These are phyloP conservation scores for Prorocentrum cordatum DNA, from an alignment of 169 alveolate species.

Conservation along the genomic window DNA sequence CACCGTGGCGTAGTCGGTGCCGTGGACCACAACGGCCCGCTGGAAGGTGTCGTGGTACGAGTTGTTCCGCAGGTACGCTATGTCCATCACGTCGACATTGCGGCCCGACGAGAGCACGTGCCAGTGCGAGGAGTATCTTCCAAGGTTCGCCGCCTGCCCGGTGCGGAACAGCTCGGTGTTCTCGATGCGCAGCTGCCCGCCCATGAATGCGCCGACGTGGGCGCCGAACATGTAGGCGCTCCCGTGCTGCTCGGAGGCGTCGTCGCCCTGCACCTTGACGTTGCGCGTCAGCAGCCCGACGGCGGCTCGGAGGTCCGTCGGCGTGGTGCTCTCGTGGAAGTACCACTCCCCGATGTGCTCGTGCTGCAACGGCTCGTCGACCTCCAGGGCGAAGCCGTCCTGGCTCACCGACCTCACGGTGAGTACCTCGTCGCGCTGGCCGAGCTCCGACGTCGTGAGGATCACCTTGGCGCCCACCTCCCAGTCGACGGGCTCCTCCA, in stretches of 20 bases:
- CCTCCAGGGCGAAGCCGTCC: slow-evolving; percentile 9
- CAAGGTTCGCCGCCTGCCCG: too few relatives aligned
- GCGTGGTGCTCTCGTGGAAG: slow-evolving; percentile 27
- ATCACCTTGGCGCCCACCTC: not conserved
- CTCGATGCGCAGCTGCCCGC: slow-evolving; percentile 58
- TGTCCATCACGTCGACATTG: not conserved
- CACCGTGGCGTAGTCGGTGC: slow-evolving; percentile 32
- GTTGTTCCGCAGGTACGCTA: slow-evolving; percentile 43
- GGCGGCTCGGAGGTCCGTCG: slow-evolving; percentile 44
- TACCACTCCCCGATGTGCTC: slow-evolving; percentile 64
- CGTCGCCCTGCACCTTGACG: slow-evolving; percentile 3
- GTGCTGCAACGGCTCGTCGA: slow-evolving; percentile 13
- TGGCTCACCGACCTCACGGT: too few relatives aligned
- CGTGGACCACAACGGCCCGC: slow-evolving; percentile 64
- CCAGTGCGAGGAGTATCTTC: not conserved
- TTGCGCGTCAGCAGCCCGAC: slow-evolving; percentile 33
- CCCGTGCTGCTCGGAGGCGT: slow-evolving; percentile 7
- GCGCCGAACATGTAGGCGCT: slow-evolving; percentile 1
- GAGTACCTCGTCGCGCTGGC: too few relatives aligned
- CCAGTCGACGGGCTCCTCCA: not conserved
- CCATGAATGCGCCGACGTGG: slow-evolving; percentile 53
- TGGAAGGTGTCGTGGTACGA: slow-evolving; percentile 60
- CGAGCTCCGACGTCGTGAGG: not conserved
- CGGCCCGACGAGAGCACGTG: not conserved
- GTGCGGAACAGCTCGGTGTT: slow-evolving; percentile 33